A percentile compares a stretch with the other conserved stretches of the same genome.
Conservation (phyloP, 768 basidiomycete species). For the Lactifluus piperatus region DNA sequence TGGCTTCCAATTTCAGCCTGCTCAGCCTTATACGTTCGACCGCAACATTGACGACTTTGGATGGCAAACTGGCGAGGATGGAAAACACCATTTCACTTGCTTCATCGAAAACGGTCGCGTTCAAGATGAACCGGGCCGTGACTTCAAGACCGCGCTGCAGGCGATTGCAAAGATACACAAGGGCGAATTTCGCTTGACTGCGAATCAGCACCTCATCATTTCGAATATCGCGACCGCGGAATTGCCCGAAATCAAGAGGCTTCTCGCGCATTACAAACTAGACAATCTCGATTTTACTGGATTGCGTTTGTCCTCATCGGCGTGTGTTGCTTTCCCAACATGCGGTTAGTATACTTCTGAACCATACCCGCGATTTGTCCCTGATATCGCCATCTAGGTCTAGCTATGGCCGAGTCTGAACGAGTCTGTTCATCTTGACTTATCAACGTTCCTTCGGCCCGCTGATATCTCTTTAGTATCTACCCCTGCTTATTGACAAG, state of each 20-base stretch:
- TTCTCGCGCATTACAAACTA: conserved; percentile 79
- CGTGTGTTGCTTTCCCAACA: conserved; percentile 97
- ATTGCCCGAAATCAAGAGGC: conserved; percentile 62
- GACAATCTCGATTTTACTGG: conserved; percentile 78
- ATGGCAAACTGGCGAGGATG: conserved; percentile 83
- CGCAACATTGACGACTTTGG: conserved; percentile 92
- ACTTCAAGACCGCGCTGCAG: conserved; percentile 87
- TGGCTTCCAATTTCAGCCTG: conserved; percentile 67
- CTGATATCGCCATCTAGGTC: conserved; percentile 31
- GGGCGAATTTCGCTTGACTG: conserved; percentile 86
- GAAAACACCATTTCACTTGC: conserved; percentile 82
- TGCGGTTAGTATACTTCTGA: conserved; percentile 43
- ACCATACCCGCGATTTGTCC: not conserved
- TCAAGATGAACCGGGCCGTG: conserved; percentile 83
- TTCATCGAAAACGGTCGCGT: conserved; percentile 98
- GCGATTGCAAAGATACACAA: conserved; percentile 94
- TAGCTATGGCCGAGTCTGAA: conserved; percentile 76
- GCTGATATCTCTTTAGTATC: conserved; percentile 46
- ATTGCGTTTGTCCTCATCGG: conserved; percentile 81
- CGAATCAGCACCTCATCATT: conserved; percentile 90
- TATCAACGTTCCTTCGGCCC: not conserved
- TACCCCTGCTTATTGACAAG: conserved; percentile 88
- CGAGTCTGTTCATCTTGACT: conserved; percentile 34
- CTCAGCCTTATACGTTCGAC: conserved; percentile 73
- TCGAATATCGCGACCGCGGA: conserved; percentile 74